Conservation (phyloP, 1,284 basidiomycete species). For the Gomphus sp. region DNA sequence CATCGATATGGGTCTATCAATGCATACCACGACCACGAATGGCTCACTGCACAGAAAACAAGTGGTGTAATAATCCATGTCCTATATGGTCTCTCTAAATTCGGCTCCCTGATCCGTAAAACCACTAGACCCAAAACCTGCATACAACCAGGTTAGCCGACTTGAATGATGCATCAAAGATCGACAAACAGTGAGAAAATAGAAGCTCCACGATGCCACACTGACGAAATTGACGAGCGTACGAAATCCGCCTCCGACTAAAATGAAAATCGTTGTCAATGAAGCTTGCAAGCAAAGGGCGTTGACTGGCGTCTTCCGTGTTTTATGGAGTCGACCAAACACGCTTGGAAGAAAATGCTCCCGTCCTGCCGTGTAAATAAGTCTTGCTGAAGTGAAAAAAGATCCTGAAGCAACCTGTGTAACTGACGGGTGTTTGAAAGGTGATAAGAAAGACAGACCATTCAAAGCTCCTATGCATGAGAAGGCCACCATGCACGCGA, state of each 20-base stretch:
- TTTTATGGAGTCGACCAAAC: constrained; percentile 69
- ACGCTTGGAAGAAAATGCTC: constrained; percentile 82
- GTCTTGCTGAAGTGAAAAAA: constrained; percentile 74
- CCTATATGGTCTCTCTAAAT: constrained; percentile 82
- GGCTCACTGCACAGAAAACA: constrained; percentile 76
- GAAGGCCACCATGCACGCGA: constrained; percentile 86
- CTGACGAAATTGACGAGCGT: constrained; percentile 84
- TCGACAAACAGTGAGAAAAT: constrained; percentile 71
- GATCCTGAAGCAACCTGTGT: constrained; percentile 35
- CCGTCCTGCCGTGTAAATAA: constrained; percentile 83
- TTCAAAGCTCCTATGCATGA: constrained; percentile 93
- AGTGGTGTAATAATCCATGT: constrained; percentile 90
- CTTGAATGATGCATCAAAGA: no score
- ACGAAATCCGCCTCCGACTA: constrained; percentile 83
- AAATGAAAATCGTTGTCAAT: constrained; percentile 69
- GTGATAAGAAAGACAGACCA: constrained; percentile 31
- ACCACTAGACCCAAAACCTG: constrained; percentile 84
- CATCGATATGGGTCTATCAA: neutral
- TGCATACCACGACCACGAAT: constrained; percentile 8
- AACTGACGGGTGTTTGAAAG: neutral
- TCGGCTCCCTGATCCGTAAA: constrained; percentile 85
- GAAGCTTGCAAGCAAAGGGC: constrained; percentile 71
- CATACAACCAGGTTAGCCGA: neutral
- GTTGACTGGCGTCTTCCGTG: constrained; percentile 76
- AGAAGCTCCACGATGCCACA: constrained; percentile 85